These are phyloP conservation scores for Fonsecaea pedrosoi DNA, from an alignment of 2,329 filamentous ascomycete species.

Conservation along the genomic window DNA sequence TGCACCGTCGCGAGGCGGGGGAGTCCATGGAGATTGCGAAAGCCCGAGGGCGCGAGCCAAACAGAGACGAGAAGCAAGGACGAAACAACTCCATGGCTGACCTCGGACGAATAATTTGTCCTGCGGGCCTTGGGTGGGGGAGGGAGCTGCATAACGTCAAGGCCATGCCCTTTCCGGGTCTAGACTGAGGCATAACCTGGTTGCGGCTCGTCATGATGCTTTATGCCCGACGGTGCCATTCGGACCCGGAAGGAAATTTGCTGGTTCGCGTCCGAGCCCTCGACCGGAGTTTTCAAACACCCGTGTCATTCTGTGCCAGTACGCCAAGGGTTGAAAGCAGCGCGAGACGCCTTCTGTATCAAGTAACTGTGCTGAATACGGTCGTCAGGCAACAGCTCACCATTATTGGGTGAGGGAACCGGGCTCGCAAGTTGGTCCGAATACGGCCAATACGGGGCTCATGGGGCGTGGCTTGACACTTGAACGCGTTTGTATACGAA, in stretches of 20 bases:
- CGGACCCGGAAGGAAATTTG: background rate
- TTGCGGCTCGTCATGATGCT: background rate
- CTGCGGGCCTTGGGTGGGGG: background rate
- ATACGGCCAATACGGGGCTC: slow-evolving; percentile 21
- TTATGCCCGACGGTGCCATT: background rate
- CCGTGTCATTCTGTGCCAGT: background rate
- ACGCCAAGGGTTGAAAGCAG: slow-evolving; percentile 14
- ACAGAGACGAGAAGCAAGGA: background rate
- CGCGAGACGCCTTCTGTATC: background rate
- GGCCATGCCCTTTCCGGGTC: background rate
- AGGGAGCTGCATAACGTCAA: slow-evolving; percentile 1
- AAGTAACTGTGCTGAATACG: background rate
- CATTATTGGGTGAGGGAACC: background rate
- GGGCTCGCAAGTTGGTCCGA: slow-evolving; percentile 11
- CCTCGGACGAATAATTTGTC: slow-evolving; percentile 13
- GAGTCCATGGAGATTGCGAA: slow-evolving; percentile 21
- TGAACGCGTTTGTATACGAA: slow-evolving; percentile 17
- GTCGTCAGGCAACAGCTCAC: background rate
- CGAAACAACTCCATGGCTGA: background rate
- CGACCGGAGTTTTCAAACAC: background rate
- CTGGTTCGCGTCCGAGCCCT: background rate
- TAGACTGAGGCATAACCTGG: background rate
- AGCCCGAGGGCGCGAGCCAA: slow-evolving; percentile 12
- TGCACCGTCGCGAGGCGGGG: background rate
- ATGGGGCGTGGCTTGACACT: background rate